These are phyloP conservation scores for Candida coquimbonensis DNA, from an alignment of 805 yeast genomes.

Conservation along the genomic window DNA sequence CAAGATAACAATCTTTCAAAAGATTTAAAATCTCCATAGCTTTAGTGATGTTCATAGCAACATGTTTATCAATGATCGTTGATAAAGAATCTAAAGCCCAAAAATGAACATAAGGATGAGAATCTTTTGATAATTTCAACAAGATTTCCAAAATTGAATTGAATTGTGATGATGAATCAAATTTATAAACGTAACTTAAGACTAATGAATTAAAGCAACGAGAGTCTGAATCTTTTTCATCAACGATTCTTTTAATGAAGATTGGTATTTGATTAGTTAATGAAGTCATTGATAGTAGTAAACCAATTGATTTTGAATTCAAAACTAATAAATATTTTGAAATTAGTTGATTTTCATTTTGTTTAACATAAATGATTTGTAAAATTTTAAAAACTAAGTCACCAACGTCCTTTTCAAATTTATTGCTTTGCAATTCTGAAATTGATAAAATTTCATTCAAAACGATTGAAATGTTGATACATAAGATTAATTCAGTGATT, in stretches of 20 bases:
- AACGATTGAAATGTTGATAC: conserved; percentile 58
- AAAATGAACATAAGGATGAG: conserved; percentile 78
- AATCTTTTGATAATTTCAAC: conserved; percentile 59
- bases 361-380: conserved; percentile 21
- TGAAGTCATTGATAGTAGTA: conserved; percentile 33
- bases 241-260: conserved; percentile 60
- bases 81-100: conserved; percentile 61
- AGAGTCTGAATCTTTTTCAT: conserved; percentile 53
- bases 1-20: conserved; percentile 32
- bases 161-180: conserved; percentile 32
- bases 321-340: conserved; percentile 32
- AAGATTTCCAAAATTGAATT: conserved; percentile 47
- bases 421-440: conserved; percentile 14
- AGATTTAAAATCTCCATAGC: conserved; percentile 37
- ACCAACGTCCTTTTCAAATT: conserved; percentile 33
- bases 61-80: conserved; percentile 48
- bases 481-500: conserved; percentile 39
- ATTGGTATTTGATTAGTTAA: conserved; percentile 40
- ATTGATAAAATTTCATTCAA: conserved; percentile 42
- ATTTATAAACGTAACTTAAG: conserved; percentile 40
- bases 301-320: conserved; percentile 54
- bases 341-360: conserved; percentile 1
- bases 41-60: conserved; percentile 35
- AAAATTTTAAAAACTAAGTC: conserved; percentile 44
- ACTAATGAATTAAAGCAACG: conserved; percentile 53